A percentile compares a stretch with the other conserved stretches of the same genome.
phyloP scores from a whole-genome alignment of 2,329 filamentous ascomycete genomes.

The Penicillium janthinellum region DNA sequence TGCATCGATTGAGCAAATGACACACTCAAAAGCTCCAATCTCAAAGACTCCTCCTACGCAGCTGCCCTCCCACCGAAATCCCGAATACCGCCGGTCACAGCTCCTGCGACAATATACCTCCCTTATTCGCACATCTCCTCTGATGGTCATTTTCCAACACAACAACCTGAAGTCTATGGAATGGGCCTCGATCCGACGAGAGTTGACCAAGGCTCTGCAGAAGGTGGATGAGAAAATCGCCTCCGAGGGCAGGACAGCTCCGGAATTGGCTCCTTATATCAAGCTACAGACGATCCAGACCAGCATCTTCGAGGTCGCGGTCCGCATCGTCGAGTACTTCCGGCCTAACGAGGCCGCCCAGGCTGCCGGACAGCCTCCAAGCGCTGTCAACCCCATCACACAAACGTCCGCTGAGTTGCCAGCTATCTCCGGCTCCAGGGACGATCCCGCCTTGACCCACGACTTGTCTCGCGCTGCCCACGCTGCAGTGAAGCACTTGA shows the following conservation, averaged over 20 bases:
- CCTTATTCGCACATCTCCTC: slow-evolving; percentile 77
- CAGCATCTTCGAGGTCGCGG: slow-evolving; percentile 81
- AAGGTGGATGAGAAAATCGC: slow-evolving; percentile 70
- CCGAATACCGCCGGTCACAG: slow-evolving; percentile 88
- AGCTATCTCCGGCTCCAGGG: slow-evolving; percentile 32
- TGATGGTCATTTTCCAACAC: slow-evolving; percentile 85
- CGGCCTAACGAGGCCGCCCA: slow-evolving; percentile 49
- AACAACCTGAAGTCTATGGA: slow-evolving; percentile 74
- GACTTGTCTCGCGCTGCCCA: slow-evolving; percentile 61
- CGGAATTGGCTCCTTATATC: slow-evolving; percentile 59
- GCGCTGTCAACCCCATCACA: slow-evolving; percentile 31
- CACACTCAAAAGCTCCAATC: slow-evolving; percentile 47
- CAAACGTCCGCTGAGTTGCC: slow-evolving; percentile 37
- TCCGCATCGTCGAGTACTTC: slow-evolving; percentile 86
- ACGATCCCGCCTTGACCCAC: slow-evolving; percentile 54
- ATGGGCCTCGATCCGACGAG: slow-evolving; percentile 72
- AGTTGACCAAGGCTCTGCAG: slow-evolving; percentile 62
- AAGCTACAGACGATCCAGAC: slow-evolving; percentile 85
- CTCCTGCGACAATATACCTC: slow-evolving; percentile 85
- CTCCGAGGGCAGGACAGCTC: slow-evolving; percentile 50
- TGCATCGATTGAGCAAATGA: slow-evolving; percentile 54
- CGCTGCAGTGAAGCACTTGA: slow-evolving; percentile 51
- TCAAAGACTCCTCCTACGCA: slow-evolving; percentile 65
- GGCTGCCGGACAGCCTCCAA: slow-evolving; percentile 24
- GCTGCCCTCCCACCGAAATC: slow-evolving; percentile 82